These are phyloP conservation scores for Alternaria sp. DNA, from an alignment of 2,329 filamentous ascomycete genomes.

Conservation along the genomic window DNA sequence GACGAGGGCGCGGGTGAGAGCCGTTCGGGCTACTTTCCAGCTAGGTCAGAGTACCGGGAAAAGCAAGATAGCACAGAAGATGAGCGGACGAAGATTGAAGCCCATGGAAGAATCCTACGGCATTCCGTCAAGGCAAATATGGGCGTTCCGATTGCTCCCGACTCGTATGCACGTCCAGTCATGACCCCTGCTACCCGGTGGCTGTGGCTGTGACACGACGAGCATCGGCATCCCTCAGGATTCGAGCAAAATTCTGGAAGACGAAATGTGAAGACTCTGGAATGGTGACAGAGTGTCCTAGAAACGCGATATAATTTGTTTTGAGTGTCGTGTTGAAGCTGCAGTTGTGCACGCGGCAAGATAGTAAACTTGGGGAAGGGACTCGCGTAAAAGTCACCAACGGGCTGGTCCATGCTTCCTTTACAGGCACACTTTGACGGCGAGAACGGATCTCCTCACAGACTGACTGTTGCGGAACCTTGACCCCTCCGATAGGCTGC, in stretches of 20 bases:
- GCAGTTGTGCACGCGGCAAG: background rate
- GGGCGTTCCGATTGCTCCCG: slow-evolving; percentile 17
- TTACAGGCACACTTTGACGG: slow-evolving; percentile 14
- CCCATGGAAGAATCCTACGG: slow-evolving; percentile 6
- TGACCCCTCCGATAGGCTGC: slow-evolving; percentile 37
- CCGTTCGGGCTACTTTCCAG: background rate
- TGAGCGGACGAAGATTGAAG: background rate
- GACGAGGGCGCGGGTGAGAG: background rate
- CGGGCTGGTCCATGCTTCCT: slow-evolving; percentile 13
- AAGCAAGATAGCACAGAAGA: slow-evolving; percentile 3
- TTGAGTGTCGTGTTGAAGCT: background rate
- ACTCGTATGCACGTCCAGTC: slow-evolving; percentile 13
- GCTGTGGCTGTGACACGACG: slow-evolving; percentile 12
- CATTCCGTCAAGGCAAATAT: background rate
- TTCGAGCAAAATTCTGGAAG: background rate
- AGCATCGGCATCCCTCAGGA: background rate
- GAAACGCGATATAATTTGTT: background rate
- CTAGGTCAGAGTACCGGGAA: background rate
- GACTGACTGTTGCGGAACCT: slow-evolving; percentile 14
- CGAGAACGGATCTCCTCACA: slow-evolving; percentile 22
- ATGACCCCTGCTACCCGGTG: slow-evolving; percentile 10
- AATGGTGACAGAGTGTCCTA: background rate
- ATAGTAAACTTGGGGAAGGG: slow-evolving; percentile 1
- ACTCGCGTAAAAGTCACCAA: slow-evolving; percentile 10
- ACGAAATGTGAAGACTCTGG: too few relatives aligned